phyloP scores from a whole-genome alignment of 2,329 filamentous ascomycete genomes.

The Fusarium sp. region DNA sequence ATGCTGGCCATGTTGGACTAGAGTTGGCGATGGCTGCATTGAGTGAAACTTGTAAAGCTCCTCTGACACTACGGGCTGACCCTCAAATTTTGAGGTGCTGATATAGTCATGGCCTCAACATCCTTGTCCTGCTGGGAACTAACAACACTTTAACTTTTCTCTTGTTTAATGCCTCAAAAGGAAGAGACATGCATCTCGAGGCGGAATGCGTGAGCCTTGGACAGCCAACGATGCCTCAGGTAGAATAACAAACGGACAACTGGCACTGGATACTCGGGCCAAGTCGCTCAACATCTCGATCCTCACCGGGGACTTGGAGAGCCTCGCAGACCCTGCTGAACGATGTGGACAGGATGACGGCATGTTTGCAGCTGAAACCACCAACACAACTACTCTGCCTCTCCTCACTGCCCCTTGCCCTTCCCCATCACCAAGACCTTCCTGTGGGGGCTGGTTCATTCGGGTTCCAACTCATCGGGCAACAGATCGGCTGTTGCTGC shows the following conservation, averaged over 20 bases:
- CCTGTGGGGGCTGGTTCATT: slow-evolving; percentile 27
- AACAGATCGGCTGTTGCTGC: slow-evolving; percentile 30
- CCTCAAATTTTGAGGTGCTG: slow-evolving; percentile 22
- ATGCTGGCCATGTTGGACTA: slow-evolving; percentile 1
- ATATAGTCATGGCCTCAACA: slow-evolving; percentile 1
- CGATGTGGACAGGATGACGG: slow-evolving; percentile 22
- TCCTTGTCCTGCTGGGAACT: not conserved
- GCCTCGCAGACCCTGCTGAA: slow-evolving; percentile 20
- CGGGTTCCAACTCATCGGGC: slow-evolving; percentile 27
- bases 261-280: slow-evolving; percentile 22
- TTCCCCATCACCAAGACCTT: not conserved
- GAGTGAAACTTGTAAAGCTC: slow-evolving; percentile 9
- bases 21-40: slow-evolving; percentile 19
- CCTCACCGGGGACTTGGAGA: slow-evolving; percentile 19
- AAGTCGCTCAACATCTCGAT: slow-evolving; percentile 17
- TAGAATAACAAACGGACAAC: slow-evolving; percentile 33
- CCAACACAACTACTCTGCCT: slow-evolving; percentile 12
- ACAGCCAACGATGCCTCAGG: slow-evolving; percentile 27
- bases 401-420: not conserved
- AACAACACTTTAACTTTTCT: not conserved
- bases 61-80: not conserved
- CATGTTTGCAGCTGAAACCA: slow-evolving; percentile 4
- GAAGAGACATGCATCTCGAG: slow-evolving; percentile 24
- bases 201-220: slow-evolving; percentile 18
- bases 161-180: slow-evolving; percentile 29